phyloP scores from a whole-genome alignment of 1,139 yeast species.

The Nakaseomyces kungkrabaensis region DNA sequence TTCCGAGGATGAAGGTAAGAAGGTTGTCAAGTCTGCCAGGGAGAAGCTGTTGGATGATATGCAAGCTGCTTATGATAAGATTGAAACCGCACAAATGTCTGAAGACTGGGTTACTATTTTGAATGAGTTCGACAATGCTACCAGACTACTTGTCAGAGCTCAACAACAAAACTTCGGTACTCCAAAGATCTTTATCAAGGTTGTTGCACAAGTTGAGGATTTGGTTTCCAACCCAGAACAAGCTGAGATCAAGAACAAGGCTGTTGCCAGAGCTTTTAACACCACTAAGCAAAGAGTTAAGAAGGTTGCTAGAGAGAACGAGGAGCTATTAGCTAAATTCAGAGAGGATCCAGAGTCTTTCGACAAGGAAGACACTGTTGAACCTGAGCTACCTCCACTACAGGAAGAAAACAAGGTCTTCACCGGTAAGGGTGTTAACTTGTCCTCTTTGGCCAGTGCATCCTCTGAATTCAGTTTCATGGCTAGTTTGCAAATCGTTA shows the following conservation, averaged over 20 bases:
- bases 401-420: slow-evolving; percentile 15
- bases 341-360: slow-evolving; percentile 65
- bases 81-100: slow-evolving; percentile 60
- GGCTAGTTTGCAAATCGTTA: slow-evolving; percentile 60
- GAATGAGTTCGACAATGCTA: slow-evolving; percentile 68
- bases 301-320: slow-evolving; percentile 62
- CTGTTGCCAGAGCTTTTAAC: slow-evolving; percentile 79
- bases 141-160: slow-evolving; percentile 56
- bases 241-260: slow-evolving; percentile 68
- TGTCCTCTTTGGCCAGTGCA: slow-evolving; percentile 29
- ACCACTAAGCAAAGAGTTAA: slow-evolving; percentile 81
- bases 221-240: slow-evolving; percentile 47
- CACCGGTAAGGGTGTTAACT: slow-evolving; percentile 30
- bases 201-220: slow-evolving; percentile 66
- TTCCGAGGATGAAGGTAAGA: slow-evolving; percentile 50
- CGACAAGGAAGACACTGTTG: slow-evolving; percentile 39
- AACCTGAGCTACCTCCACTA: slow-evolving; percentile 23
- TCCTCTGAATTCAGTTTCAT: slow-evolving; percentile 44
- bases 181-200: slow-evolving; percentile 63
- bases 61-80: slow-evolving; percentile 53
- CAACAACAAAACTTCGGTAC: slow-evolving; percentile 63
- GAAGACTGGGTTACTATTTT: slow-evolving; percentile 77
- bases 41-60: slow-evolving; percentile 88
- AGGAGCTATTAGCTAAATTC: slow-evolving; percentile 47
- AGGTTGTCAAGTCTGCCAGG: slow-evolving; percentile 86